Conservation (phyloP, 495 filamentous ascomycete genomes). For the Sphaerosporella brunnea region DNA sequence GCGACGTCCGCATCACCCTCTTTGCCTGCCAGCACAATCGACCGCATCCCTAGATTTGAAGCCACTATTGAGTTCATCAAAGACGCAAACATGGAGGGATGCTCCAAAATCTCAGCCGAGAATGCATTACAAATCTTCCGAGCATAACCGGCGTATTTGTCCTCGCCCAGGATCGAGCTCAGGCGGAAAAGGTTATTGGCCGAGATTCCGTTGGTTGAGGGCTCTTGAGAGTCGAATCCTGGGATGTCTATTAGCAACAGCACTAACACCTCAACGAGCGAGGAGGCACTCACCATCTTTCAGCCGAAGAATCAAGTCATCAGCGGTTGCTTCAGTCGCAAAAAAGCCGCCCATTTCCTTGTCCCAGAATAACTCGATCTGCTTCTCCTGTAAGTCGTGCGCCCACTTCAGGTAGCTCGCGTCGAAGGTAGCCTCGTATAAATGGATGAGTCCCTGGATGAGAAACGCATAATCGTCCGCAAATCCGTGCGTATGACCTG, state of each 20-base stretch:
- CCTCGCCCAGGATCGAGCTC: constrained; percentile 48
- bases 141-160: constrained; percentile 44
- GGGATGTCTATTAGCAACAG: too few relatives aligned
- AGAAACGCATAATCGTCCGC: constrained; percentile 93
- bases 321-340: constrained; percentile 49
- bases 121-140: constrained; percentile 65
- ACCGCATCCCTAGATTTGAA: constrained; percentile 42
- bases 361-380: constrained; percentile 54
- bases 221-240: constrained; percentile 73
- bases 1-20: constrained; percentile 28
- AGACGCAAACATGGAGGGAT: constrained; percentile 73
- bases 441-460: constrained; percentile 62
- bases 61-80: constrained; percentile 60
- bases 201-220: constrained; percentile 70
- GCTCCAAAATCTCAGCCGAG: constrained; percentile 74
- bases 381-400: constrained; percentile 59
- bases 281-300: constrained; percentile 53
- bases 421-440: constrained; percentile 79
- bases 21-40: constrained; percentile 29
- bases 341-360: constrained; percentile 56
- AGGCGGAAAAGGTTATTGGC: constrained; percentile 72
- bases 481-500: constrained; percentile 56
- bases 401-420: constrained; percentile 67
- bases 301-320: constrained; percentile 65
- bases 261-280: too few relatives aligned